Base-by-base conservation (phyloP, 768 basidiomycete species). In the Boletus rufocinnamomeus region DNA sequence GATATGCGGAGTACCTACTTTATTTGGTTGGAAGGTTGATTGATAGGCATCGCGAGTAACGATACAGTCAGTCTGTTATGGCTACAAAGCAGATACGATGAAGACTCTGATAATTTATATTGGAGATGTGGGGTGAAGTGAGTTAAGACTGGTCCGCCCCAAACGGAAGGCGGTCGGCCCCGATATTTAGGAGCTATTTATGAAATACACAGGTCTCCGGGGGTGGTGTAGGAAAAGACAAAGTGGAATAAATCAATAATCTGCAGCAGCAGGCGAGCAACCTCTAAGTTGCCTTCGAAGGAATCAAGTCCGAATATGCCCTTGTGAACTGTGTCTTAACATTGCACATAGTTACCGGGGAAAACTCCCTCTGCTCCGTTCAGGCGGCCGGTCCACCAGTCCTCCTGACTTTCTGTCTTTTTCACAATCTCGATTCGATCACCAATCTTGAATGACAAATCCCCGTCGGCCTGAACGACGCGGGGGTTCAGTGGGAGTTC, bases 371-470 rank as follows among this genome's bases (percentile, higher is more conserved):
- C 84, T 60, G 72, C 71, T 8, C 94, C 94, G 63, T 92, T 86
- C 64, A 96, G 53, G 66, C 84, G 82, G 8, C 96, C 95, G 28
- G 95, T 97, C 96, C 96, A 98, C 95, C 95, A 98, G 69, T 98
- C 95, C 70, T 98, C 93, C 28, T 87, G 70, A 66, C 86, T 95
- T 8, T 82, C 83, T 19, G 88, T 87, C 73, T 84, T 84, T 73
- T 95, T 88, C 37, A 97, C 81, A 54, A 98, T 78, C 75, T 96
- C 93, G 72, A 98, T 98, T 63, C 82, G 79, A 73, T 98, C 95
- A 17, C 96, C 96, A 17, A 85, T 84, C 61, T 80, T 85, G 78
- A 98, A 98, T 1, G 88, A 89, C 56, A 98, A 76, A 74, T 98
- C 96, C 2, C 96, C 96, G 0, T 91, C 93, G 41, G 95, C 91